phyloP scores from a whole-genome alignment of 768 basidiomycete genomes.

The Rhizopogon vesiculosus region DNA sequence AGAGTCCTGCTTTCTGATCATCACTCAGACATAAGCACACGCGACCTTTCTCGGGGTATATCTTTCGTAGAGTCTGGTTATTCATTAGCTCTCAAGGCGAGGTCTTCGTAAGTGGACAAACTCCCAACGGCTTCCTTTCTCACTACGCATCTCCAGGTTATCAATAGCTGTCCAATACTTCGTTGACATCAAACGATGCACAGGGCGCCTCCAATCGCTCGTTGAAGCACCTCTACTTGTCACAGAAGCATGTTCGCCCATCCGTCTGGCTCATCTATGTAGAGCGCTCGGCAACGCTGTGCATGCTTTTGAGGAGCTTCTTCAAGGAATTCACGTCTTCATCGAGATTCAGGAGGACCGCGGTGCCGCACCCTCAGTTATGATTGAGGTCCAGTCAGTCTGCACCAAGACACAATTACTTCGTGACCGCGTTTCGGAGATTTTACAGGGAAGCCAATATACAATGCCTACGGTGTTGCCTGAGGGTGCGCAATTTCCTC shows the following conservation, averaged over 20 bases:
- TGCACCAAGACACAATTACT: slow-evolving; percentile 21
- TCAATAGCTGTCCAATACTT: slow-evolving; percentile 14
- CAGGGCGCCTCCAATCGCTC: slow-evolving; percentile 16
- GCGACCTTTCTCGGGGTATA: slow-evolving; percentile 78
- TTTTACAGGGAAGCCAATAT: slow-evolving; percentile 14
- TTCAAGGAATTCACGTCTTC: slow-evolving; percentile 28
- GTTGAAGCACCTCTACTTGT: slow-evolving; percentile 16
- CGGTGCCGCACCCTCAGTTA: slow-evolving; percentile 16
- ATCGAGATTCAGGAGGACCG: slow-evolving; percentile 24
- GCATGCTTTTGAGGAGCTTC: slow-evolving; percentile 35
- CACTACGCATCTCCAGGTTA: slow-evolving; percentile 16
- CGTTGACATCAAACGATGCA: slow-evolving; percentile 9
- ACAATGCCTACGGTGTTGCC: slow-evolving; percentile 29
- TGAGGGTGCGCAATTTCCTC: slow-evolving; percentile 24
- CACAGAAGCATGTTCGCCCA: not conserved
- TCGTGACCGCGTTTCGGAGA: slow-evolving; percentile 21
- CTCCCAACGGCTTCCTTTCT: not conserved
- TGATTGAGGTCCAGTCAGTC: slow-evolving; percentile 22
- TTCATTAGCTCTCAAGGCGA: slow-evolving; percentile 54
- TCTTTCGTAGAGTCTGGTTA: slow-evolving; percentile 79
- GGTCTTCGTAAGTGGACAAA: slow-evolving; percentile 53
- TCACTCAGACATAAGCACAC: slow-evolving; percentile 79
- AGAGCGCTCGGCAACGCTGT: slow-evolving; percentile 11
- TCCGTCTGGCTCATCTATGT: slow-evolving; percentile 8
- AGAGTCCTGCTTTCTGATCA: slow-evolving; percentile 61